Base-by-base conservation (phyloP, 1,139 yeast genomes). In the Candida freyschussii region DNA sequence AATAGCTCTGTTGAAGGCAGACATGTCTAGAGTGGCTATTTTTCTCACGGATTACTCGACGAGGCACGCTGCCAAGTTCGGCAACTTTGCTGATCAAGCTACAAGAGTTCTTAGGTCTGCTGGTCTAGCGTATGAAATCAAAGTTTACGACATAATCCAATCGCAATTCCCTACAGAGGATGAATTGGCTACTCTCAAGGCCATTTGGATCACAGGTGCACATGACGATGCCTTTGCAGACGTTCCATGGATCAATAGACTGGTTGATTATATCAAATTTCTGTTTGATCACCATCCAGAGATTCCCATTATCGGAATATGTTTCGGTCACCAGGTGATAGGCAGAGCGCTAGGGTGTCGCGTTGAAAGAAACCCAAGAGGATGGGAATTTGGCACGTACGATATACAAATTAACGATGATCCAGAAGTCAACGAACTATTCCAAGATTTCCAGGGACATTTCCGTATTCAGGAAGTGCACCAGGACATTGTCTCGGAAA, bases 281-380 rank as follows among this genome's bases (percentile, higher is more conserved):
- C 39, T 59, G 7, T 60, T 52, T 10, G 29, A 27, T 5, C 14
- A 29, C 3, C 22, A 27, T 15, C 21, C 34, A 11, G 27, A 34
- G 18, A 36, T 47, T 14, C 81, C 81, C 1, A 44, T 75, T 4
- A 67, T 71, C 4, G 89, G 93, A 1, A 64, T 86, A 24, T 87
- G 96, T 55, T 86, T 84, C 55, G 96, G 96, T 3, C 96, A 86
- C 55, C 96, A 87, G 53, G 65, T 85, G 13, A 56, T 84, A 17
- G 80, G 78, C 3, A 67, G 78, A 37, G 75, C 80, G 6, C 58
- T 84, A 29, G 91, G 86, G 3, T 68, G 75, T 24, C 59, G 60
- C 30, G 80, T 81, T 4, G 75, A 63, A 6, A 63, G 76, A 39
- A 82, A 78, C 54, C 55, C 62, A 1, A 43, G 57, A 22, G 93